phyloP scores from a whole-genome alignment of 306 rosid genomes.

The Sophora flavescens region DNA sequence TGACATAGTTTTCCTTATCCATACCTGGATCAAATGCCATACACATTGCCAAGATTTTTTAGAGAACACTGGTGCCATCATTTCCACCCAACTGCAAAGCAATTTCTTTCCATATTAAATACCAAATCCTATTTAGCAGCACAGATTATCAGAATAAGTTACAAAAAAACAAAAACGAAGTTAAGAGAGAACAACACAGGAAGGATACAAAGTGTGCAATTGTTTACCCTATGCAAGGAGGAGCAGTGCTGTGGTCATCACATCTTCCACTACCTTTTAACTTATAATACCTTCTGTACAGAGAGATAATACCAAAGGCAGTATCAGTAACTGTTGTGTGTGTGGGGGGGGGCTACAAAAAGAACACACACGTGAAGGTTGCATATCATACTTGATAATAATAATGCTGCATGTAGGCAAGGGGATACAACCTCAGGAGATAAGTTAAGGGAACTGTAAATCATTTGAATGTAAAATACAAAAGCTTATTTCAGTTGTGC shows the following conservation, averaged over 20 bases:
- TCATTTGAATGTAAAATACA: conserved; percentile 9
- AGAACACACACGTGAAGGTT: background rate
- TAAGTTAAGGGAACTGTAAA: conserved; percentile 29
- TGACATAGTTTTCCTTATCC: conserved; percentile 22
- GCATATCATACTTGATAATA: background rate
- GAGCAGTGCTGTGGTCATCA: conserved; percentile 68
- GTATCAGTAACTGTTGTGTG: conserved; percentile 26
- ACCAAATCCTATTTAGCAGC: conserved; percentile 29
- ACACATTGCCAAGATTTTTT: conserved; percentile 82
- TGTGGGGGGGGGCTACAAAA: background rate
- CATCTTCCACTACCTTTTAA: conserved; percentile 81
- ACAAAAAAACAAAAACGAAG: background rate
- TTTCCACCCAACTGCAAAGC: conserved; percentile 90
- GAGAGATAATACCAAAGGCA: conserved; percentile 30
- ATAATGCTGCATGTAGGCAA: background rate
- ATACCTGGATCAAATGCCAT: conserved; percentile 95
- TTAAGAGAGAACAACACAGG: conserved; percentile 29
- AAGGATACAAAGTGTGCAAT: conserved; percentile 15
- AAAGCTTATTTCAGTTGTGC: conserved; percentile 12
- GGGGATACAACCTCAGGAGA: conserved; percentile 3
- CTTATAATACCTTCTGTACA: conserved; percentile 82
- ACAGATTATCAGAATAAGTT: conserved; percentile 3
- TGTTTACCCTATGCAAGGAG: conserved; percentile 90
- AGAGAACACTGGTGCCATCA: conserved; percentile 98
- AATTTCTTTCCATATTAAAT: conserved; percentile 42